phyloP scores from a whole-genome alignment of 352 stramenopile genomes.

The Peronospora destructor region DNA sequence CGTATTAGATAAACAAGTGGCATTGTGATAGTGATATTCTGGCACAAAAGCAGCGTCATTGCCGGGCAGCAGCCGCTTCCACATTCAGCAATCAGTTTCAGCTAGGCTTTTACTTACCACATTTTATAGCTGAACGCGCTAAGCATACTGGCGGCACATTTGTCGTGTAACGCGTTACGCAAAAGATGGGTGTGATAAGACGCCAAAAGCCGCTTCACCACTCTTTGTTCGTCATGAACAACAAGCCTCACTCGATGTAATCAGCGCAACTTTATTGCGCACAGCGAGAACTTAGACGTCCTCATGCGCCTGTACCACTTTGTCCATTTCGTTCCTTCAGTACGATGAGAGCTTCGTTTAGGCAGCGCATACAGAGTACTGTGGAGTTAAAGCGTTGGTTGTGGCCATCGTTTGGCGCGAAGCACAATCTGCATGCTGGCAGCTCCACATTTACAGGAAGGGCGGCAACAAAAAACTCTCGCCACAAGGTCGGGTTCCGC shows the following conservation, averaged over 20 bases:
- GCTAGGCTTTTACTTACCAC: background rate
- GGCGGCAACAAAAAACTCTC: conserved; percentile 31
- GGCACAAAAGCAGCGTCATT: too few relatives aligned
- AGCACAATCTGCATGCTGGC: conserved; percentile 35
- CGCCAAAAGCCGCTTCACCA: too few relatives aligned
- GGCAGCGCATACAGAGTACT: conserved; percentile 41
- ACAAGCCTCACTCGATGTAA: background rate
- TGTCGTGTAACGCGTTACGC: too few relatives aligned
- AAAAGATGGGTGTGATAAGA: too few relatives aligned
- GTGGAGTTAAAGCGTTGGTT: conserved; percentile 51
- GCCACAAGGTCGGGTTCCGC: conserved; percentile 35
- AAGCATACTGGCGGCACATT: background rate
- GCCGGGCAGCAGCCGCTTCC: too few relatives aligned
- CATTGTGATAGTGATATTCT: too few relatives aligned
- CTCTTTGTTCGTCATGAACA: too few relatives aligned
- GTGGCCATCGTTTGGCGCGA: conserved; percentile 29
- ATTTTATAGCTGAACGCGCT: background rate
- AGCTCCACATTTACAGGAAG: conserved; percentile 18
- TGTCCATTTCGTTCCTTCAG: conserved; percentile 16
- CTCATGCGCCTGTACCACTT: conserved; percentile 5
- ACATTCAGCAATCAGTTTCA: too few relatives aligned
- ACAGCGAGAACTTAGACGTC: conserved; percentile 3
- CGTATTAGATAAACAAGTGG: too few relatives aligned
- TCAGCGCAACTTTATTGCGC: background rate
- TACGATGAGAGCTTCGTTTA: conserved; percentile 23